Conservation (phyloP, 192 early-diverging fungal genomes). For the Gryganskiella cystojenkinii region DNA sequence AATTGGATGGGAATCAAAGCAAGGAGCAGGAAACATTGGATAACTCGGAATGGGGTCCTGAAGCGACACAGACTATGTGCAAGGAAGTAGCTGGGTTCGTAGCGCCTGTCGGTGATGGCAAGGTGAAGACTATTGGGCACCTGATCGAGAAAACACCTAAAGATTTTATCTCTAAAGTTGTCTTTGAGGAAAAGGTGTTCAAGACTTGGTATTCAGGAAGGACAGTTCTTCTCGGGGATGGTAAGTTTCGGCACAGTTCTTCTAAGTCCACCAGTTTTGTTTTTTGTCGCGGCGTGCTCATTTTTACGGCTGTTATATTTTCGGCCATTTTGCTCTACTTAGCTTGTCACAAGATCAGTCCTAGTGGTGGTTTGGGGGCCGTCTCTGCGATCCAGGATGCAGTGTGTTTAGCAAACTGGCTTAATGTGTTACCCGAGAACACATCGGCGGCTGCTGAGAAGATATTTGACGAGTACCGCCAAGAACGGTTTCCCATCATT, state of each 20-base stretch:
- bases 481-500: too few relatives aligned
- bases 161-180: conserved; percentile 13
- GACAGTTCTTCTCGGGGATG: conserved; percentile 9
- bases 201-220: conserved; percentile 11
- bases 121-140: conserved; percentile 5
- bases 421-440: background rate
- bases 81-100: background rate
- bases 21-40: background rate
- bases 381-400: too few relatives aligned
- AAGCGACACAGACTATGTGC: conserved; percentile 10
- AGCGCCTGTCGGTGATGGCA: background rate
- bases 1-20: background rate
- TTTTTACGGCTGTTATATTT: too few relatives aligned
- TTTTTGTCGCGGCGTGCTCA: too few relatives aligned
- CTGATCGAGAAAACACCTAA: background rate
- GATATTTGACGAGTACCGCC: too few relatives aligned
- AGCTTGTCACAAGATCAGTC: conserved; percentile 4
- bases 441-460: too few relatives aligned
- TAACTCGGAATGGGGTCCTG: conserved; percentile 15
- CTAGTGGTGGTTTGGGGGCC: too few relatives aligned
- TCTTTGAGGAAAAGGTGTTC: conserved; percentile 20
- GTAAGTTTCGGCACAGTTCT: too few relatives aligned
- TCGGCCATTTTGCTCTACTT: background rate
- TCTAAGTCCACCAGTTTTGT: too few relatives aligned
- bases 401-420: too few relatives aligned